These are phyloP conservation scores for Penstemon barbatus DNA, from an alignment of 257 asterid genomes.

Conservation along the genomic window DNA sequence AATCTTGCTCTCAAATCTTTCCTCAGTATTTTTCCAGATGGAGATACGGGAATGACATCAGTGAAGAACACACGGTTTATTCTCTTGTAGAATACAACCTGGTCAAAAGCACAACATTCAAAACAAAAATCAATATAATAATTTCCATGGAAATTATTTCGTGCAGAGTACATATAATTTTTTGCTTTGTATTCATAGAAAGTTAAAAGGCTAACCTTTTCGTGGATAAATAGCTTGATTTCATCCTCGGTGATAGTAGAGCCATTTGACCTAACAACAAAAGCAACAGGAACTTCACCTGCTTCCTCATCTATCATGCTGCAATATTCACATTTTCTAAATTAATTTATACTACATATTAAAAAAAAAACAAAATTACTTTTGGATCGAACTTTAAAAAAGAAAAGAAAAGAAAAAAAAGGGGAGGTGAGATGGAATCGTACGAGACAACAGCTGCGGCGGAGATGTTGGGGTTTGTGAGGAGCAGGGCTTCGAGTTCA, in stretches of 20 bases:
- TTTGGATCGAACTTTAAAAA: neutral
- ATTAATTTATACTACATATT: neutral
- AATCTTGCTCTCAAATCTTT: slow-evolving; percentile 84
- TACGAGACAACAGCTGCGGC: slow-evolving; percentile 91
- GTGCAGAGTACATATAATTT: too few relatives aligned
- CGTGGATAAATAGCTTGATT: slow-evolving; percentile 48
- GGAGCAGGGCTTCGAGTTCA: slow-evolving; percentile 81
- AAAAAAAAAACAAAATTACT: neutral
- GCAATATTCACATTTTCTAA: slow-evolving; percentile 13
- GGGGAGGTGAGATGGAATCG: slow-evolving; percentile 18
- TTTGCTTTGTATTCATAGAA: too few relatives aligned
- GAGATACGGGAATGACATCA: slow-evolving; percentile 78
- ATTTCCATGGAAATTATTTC: too few relatives aligned
- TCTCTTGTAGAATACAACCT: slow-evolving; percentile 93
- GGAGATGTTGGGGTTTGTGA: slow-evolving; percentile 63
- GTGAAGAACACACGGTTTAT: slow-evolving; percentile 64
- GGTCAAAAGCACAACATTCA: slow-evolving; percentile 10
- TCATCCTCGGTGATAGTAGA: slow-evolving; percentile 45
- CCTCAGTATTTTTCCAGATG: slow-evolving; percentile 88
- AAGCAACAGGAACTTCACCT: slow-evolving; percentile 71
- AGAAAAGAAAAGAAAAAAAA: neutral
- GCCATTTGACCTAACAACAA: slow-evolving; percentile 51
- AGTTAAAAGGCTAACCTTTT: slow-evolving; percentile 37
- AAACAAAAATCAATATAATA: too few relatives aligned
- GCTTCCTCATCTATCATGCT: slow-evolving; percentile 63